Evolutionary conservation across 140 eudicot species (phyloP), one percentile per base, ranked within the genome.

Genomic region (Stevia rebaudiana): DNA sequence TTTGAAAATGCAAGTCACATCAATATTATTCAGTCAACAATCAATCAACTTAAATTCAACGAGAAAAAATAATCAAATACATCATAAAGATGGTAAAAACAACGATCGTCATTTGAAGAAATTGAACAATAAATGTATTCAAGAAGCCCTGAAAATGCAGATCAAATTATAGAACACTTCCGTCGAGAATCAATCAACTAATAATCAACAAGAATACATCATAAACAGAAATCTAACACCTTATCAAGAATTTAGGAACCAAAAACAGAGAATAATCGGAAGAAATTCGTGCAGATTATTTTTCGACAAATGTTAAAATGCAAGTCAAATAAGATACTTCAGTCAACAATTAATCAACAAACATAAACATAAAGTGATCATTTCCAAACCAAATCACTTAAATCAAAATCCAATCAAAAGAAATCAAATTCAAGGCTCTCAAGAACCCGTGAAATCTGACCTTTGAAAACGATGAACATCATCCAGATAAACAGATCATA

Each of bases 1-100:
- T 13, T 57, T 57, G 63, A 55, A 57, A 57, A 31, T 10, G 63
- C 43, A 33, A 57, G 44, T 57, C 25, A 8, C 31, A 13, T 55
- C 17, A 28, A 4, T 33, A 55, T 28, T 12, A 22, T 55, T 30
- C 23, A 55, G 62, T 55, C 62, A 33, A 54, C 41, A 49, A 49
- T 22, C 56, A 49, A 19, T 21, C 56, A 18, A 49, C 55, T 18
- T 12, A 19, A 48, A 17, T 23, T 23, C 30, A 23, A 12, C 61
- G 12, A 24, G 11, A 51, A 51, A 22, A 15, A 43, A 6, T 11
- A n/a, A 13, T 21, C 57, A 10, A 51, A 22, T 21, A 51, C 57
- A 1, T 53, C n/a, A 24, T 23, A 18, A 25, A 11, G 10, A 53
- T 53, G 24, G 5, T 53, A 11, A 6, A 6, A 28, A 28, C 4